Evolutionary conservation across 2,329 filamentous ascomycete species (phyloP), one percentile per base, ranked within the genome.

Genomic region (Nothophaeocryptopus gaeumannii): DNA sequence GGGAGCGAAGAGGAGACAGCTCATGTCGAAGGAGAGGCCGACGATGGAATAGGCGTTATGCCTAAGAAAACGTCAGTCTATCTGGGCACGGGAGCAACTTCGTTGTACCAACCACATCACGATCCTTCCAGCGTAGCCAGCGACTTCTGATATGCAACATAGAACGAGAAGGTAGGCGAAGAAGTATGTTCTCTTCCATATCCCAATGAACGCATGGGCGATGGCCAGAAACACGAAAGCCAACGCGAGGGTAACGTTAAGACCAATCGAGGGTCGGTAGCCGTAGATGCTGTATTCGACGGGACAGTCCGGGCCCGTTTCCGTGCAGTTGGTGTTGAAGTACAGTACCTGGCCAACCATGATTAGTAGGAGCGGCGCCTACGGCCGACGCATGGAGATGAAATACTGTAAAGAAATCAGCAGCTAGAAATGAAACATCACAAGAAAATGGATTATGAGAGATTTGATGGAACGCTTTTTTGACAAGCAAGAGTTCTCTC

Each of bases 121-220:
- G 20, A 26, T 26, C 20, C 20, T 3, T 26, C 20, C 20, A 7
- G 20, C 20, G 7, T 26, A 26, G 7, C 20, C 20, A 26, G 20
- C 20, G 20, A 26, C 20, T 32, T 48, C 45, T 2, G 32, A 39
- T 26, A 37, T 20, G 20, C 45, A 48, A 26, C 39, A 38, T n/a
- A 48, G 31, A 14, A 34, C 14, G 38, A 48, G 45, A 26, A 48
- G 26, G 3, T 12, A 16, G 8, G 29, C 45, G 13, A 42, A 48
- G 9, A 48, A 48, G 26, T 48, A 42, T 2, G 45, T 48, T 14
- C 37, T 41, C 13, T 42, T 48, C 45, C 45, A 48, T 33, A 48
- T 36, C 2, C 37, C 45, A 11, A 48, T 39, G 8, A 35, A 42
- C 14, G 42, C 26, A n/a, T 48, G 45, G 7, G 42, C 32, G 8